phyloP scores from a whole-genome alignment of 1,284 basidiomycete genomes.

The Ceratobasidium sp. region DNA sequence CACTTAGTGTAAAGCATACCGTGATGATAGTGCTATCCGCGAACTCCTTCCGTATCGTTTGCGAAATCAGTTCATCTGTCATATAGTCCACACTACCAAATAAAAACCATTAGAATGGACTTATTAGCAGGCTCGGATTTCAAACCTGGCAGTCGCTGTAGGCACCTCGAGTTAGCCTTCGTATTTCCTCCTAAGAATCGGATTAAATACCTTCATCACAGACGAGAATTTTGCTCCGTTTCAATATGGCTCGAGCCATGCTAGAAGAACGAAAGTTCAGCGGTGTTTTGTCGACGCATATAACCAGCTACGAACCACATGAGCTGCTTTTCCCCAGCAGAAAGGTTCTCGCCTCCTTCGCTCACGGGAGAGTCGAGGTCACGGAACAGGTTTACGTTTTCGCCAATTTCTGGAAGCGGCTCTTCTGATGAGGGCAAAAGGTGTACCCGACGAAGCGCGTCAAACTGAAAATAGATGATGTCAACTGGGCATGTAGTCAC shows the following conservation, averaged over 20 bases:
- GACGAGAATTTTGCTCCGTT: constrained; percentile 78
- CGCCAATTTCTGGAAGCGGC: constrained; percentile 63
- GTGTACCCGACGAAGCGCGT: constrained; percentile 88
- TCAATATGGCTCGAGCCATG: constrained; percentile 86
- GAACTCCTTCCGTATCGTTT: constrained; percentile 79
- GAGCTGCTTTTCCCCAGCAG: constrained; percentile 87
- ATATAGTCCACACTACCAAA: constrained; percentile 76
- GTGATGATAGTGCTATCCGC: constrained; percentile 69
- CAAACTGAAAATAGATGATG: constrained; percentile 67
- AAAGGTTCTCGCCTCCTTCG: constrained; percentile 94
- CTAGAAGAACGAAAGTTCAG: constrained; percentile 53
- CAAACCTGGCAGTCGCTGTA: constrained; percentile 73
- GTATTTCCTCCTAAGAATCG: too few relatives aligned
- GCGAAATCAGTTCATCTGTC: constrained; percentile 78
- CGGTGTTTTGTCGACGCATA: background rate
- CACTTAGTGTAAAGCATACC: constrained; percentile 23
- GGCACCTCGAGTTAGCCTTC: constrained; percentile 19
- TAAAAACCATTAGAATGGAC: constrained; percentile 45
- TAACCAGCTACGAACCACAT: constrained; percentile 62
- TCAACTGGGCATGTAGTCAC: background rate
- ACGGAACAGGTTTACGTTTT: constrained; percentile 88
- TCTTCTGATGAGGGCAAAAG: constrained; percentile 72
- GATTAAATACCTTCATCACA: constrained; percentile 74
- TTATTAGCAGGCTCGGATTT: background rate
- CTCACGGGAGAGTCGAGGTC: constrained; percentile 87